Conservation (phyloP, 352 stramenopile species). For the Phytopythium ostracodes region DNA sequence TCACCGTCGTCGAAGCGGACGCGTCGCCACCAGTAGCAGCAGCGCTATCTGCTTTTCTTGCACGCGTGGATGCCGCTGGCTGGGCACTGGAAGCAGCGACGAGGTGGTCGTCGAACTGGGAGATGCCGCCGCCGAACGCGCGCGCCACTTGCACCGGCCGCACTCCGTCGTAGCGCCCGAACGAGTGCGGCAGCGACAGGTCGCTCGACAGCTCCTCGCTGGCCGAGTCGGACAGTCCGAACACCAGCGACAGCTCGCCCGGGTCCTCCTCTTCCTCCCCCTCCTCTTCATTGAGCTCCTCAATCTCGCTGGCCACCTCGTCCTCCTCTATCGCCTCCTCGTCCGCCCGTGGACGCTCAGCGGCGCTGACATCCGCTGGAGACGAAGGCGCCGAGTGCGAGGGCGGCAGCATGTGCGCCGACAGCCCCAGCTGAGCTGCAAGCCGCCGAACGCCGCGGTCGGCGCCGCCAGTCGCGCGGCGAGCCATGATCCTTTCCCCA, state of each 20-base stretch:
- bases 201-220: constrained; percentile 72
- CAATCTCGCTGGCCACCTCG: constrained; percentile 16
- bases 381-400: constrained; percentile 7
- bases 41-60: neutral
- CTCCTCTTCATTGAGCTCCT: constrained; percentile 15
- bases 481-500: constrained; percentile 12
- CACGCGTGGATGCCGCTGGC: neutral
- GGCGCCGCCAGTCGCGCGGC: constrained; percentile 11
- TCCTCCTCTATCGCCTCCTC: neutral
- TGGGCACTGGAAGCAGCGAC: constrained; percentile 10
- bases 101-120: constrained; percentile 64
- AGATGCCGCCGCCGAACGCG: constrained; percentile 15
- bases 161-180: constrained; percentile 51
- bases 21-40: neutral
- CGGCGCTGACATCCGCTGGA: neutral
- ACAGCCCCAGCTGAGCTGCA: constrained; percentile 53
- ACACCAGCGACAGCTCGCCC: constrained; percentile 38
- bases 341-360: constrained; percentile 11
- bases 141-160: constrained; percentile 1
- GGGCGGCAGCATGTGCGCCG: constrained; percentile 25
- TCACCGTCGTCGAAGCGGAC: neutral
- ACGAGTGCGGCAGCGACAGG: constrained; percentile 62
- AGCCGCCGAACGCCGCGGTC: constrained; percentile 35
- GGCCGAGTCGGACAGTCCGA: constrained; percentile 40
- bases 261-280: constrained; percentile 18